These are phyloP conservation scores for Rhodotorula mucilaginosa DNA, from an alignment of 1,284 basidiomycete species.

Conservation along the genomic window DNA sequence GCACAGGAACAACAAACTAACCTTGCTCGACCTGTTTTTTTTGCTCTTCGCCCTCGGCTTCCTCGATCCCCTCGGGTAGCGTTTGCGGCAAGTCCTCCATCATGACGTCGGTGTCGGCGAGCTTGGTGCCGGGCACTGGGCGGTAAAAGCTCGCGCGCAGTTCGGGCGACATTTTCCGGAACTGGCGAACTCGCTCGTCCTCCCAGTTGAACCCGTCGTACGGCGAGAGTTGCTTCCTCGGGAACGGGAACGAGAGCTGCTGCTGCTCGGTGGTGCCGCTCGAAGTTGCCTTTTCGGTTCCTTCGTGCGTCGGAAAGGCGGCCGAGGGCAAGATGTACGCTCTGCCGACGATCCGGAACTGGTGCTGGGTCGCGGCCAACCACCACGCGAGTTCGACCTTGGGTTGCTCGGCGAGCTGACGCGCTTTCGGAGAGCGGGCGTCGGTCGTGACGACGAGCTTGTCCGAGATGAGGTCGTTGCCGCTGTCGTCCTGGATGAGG, in stretches of 20 bases:
- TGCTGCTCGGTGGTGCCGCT: background rate
- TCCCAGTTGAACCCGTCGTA: conserved; percentile 48
- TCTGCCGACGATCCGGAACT: conserved; percentile 48
- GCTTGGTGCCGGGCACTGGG: conserved; percentile 47
- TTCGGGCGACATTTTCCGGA: conserved; percentile 47
- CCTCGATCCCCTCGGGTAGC: conserved; percentile 44
- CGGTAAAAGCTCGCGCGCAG: conserved; percentile 49
- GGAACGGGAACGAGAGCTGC: conserved; percentile 21
- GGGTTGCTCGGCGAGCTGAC: conserved; percentile 43
- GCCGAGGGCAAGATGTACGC: conserved; percentile 47
- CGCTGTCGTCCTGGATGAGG: conserved; percentile 41
- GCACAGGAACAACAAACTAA: no score
- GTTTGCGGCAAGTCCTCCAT: conserved; percentile 44
- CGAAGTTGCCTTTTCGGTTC: background rate
- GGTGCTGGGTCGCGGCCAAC: conserved; percentile 46
- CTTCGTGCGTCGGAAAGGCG: conserved; percentile 9
- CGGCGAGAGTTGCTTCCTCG: conserved; percentile 27
- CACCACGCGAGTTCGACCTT: conserved; percentile 49
- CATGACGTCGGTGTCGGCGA: conserved; percentile 28
- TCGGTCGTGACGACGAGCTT: conserved; percentile 50
- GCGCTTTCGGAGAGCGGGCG: conserved; percentile 48
- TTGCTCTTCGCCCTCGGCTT: conserved; percentile 42
- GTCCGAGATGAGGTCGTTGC: conserved; percentile 43
- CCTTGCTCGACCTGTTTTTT: conserved; percentile 35
- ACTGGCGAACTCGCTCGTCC: conserved; percentile 47